A percentile compares a stretch with the other conserved stretches of the same genome.
These are phyloP conservation scores for Cucumis hystrix DNA, from an alignment of 306 rosid species.

Conservation along the genomic window DNA sequence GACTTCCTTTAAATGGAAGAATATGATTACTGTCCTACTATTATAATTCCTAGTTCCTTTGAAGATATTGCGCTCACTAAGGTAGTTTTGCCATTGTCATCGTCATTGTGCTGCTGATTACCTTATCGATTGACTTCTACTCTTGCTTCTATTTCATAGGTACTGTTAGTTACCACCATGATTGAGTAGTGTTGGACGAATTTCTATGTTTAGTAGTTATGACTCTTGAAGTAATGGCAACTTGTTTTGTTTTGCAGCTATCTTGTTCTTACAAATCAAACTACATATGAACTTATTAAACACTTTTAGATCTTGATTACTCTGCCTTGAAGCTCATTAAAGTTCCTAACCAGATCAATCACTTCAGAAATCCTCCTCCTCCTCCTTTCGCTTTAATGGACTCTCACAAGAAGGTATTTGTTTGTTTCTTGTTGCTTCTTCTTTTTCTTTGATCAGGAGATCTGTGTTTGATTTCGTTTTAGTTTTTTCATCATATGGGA, in stretches of 20 bases:
- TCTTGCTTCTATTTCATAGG: slow-evolving; percentile 80
- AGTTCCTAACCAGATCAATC: slow-evolving; percentile 22
- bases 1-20: not conserved
- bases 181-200: not conserved
- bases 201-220: not conserved
- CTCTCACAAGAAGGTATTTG: slow-evolving; percentile 29
- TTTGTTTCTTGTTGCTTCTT: not conserved
- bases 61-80: not conserved
- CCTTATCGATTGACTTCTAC: slow-evolving; percentile 51
- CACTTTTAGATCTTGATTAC: slow-evolving; percentile 61
- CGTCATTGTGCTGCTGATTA: slow-evolving; percentile 51
- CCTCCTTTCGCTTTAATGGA: slow-evolving; percentile 20
- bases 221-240: not conserved
- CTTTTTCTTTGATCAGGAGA: not conserved
- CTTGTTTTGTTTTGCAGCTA: slow-evolving; percentile 37
- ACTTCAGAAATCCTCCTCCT: not conserved
- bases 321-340: slow-evolving; percentile 23
- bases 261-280: slow-evolving; percentile 84
- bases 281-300: slow-evolving; percentile 84
- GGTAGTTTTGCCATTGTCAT: slow-evolving; percentile 28
- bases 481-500: not conserved
- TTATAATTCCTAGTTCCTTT: not conserved
- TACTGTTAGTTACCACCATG: slow-evolving; percentile 9
- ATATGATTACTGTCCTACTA: not conserved
- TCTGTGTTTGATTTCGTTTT: not conserved